Conservation (phyloP, 2,329 filamentous ascomycete species). For the Alternaria ventricosa region DNA sequence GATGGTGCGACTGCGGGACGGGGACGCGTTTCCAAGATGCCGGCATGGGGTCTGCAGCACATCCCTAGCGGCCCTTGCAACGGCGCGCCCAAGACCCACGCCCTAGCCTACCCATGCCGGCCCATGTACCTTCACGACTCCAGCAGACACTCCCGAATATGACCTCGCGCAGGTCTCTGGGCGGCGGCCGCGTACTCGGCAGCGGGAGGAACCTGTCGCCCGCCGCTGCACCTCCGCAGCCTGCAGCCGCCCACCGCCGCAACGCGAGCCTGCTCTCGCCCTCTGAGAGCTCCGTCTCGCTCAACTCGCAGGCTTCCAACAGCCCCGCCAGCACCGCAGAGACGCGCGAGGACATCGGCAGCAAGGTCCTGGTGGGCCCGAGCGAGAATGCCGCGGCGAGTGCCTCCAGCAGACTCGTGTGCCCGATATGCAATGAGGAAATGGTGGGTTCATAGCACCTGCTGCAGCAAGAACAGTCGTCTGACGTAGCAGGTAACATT, state of each 20-base stretch:
- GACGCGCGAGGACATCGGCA: conserved; percentile 74
- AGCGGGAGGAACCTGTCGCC: conserved; percentile 83
- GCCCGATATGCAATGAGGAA: conserved; percentile 97
- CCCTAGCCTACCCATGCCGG: conserved; percentile 11
- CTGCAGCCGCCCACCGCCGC: conserved; percentile 42
- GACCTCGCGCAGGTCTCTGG: conserved; percentile 69
- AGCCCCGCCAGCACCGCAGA: conserved; percentile 74
- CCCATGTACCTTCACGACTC: conserved; percentile 25
- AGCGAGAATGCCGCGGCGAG: conserved; percentile 63
- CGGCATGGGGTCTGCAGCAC: conserved; percentile 13
- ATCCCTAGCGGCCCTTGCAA: conserved; percentile 26
- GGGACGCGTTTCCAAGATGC: conserved; percentile 9
- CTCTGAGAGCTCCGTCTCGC: conserved; percentile 76
- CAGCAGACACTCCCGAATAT: conserved; percentile 35
- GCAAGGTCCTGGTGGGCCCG: conserved; percentile 76
- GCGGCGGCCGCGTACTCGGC: conserved; percentile 89
- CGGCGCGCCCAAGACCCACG: conserved; percentile 21
- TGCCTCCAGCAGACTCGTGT: conserved; percentile 74
- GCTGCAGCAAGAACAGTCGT: conserved; percentile 13
- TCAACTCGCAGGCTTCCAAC: conserved; percentile 76
- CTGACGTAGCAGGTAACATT: conserved; percentile 74
- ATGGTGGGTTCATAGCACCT: conserved; percentile 69
- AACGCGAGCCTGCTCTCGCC: conserved; percentile 63
- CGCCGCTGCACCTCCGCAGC: conserved; percentile 53
- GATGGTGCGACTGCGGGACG: not conserved